Conservation (phyloP, 2,329 filamentous ascomycete species). For the Diaporthe vaccinii region DNA sequence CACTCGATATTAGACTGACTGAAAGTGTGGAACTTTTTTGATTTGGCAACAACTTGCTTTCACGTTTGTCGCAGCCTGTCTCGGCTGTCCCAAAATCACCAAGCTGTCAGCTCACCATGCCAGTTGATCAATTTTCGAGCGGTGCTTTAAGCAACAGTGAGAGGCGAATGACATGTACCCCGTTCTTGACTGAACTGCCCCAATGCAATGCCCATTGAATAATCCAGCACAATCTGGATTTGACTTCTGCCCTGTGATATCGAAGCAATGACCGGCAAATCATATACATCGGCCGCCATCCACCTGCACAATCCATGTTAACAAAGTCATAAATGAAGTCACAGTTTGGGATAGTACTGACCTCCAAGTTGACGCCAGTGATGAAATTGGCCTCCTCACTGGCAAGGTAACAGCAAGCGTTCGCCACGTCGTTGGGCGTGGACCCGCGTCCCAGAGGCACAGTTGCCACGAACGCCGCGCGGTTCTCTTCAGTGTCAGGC, state of each 20-base stretch:
- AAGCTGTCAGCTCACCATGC: not conserved
- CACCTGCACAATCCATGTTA: not conserved
- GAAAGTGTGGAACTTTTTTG: too few species aligned
- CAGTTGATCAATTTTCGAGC: not conserved
- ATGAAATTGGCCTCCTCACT: conserved; percentile 80
- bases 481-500: conserved; percentile 72
- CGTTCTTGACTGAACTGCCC: not conserved
- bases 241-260: not conserved
- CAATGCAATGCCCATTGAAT: not conserved
- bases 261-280: not conserved
- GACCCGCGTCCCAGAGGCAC: conserved; percentile 69
- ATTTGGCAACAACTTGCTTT: not conserved
- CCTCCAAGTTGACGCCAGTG: conserved; percentile 78
- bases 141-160: not conserved
- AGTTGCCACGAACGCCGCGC: conserved; percentile 66
- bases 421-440: conserved; percentile 76
- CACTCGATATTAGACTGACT: too few species aligned
- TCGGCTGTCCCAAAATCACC: too few species aligned
- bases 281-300: conserved; percentile 8
- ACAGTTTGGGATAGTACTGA: conserved; percentile 46
- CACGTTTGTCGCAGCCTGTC: not conserved
- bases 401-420: conserved; percentile 77
- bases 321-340: not conserved
- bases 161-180: fast-evolving
- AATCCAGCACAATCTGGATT: not conserved